Evolutionary conservation across 257 asterid species (phyloP), one percentile per base, ranked within the genome.

Genomic region (Verbena officinalis): DNA sequence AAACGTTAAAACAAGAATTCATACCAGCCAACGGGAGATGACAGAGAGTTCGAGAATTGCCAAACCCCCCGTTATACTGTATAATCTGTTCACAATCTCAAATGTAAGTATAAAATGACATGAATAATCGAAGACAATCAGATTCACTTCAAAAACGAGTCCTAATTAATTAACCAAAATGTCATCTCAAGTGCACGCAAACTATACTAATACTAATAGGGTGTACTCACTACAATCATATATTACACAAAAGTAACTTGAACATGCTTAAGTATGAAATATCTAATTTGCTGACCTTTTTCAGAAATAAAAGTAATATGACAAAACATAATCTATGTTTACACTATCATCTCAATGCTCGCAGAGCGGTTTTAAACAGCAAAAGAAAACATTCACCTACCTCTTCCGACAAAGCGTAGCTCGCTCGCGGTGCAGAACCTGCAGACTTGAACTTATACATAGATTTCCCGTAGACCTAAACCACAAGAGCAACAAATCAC

Each of bases 401-500:
- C 96, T 84, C 89, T 69, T 77, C 87, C 2, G 65, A 49, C 24
- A 59, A 56, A 7, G 81, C 70, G 48, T 85, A 59, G 65, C 78
- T 68, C 22, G 75, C 56, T 62, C 80, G 78, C 4, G 81, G 72
- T 12, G 68, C 38, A 19, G 80, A 69, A 62, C 82, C 33, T 5
- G 77, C 77, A 66, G 85, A 82, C 70, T 71, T 73, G 67, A 72
- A 59, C 73, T 80, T 72, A 51, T 63, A 77, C 49, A 76, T 43
- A 9, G 91, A 85, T 75, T 75, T 84, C 62, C 88, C 87, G 17
- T 67, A 62, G 46, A 71, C 86, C 97, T 89, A 79, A 9, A 61
- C 56, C 36, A 56, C 1, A 55, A 64, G 69, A 30, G 38, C 59
- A 63, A n/a, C 7, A 73, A 42, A 22, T 70, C 19, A 71, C 73